phyloP scores from a whole-genome alignment of 495 filamentous ascomycete genomes.

The Venustampulla echinocandica region DNA sequence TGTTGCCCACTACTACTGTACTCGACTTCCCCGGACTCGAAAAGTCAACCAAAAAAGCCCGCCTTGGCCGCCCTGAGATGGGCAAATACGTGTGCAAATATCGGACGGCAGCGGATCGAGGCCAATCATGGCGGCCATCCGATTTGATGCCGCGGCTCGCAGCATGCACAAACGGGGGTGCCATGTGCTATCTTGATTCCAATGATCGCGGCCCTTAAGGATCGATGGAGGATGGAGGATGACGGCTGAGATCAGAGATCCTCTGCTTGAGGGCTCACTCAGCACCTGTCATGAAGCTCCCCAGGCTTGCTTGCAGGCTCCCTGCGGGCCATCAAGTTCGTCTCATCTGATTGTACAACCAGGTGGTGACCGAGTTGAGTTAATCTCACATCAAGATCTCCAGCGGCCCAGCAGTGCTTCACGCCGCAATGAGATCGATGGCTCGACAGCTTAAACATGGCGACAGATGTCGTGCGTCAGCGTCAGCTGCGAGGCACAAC shows the following conservation, averaged over 20 bases:
- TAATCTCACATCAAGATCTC: too few species aligned
- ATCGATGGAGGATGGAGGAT: background rate
- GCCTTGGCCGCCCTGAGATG: slow-evolving; percentile 7
- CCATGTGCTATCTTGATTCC: slow-evolving; percentile 8
- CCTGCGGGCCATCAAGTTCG: background rate
- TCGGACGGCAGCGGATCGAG: slow-evolving; percentile 13
- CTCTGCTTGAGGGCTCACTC: background rate
- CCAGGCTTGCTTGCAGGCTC: background rate
- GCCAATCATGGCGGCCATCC: slow-evolving; percentile 17
- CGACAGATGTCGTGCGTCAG: too few species aligned
- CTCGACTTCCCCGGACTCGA: background rate
- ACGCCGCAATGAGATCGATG: too few species aligned
- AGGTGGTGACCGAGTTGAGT: too few species aligned
- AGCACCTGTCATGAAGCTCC: background rate
- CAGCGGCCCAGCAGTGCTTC: too few species aligned
- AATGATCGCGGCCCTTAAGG: background rate
- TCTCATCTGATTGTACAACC: background rate
- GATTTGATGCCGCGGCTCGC: slow-evolving; percentile 20
- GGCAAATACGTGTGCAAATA: background rate
- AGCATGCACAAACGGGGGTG: slow-evolving; percentile 13
- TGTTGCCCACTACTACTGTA: background rate
- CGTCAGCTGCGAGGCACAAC: too few species aligned
- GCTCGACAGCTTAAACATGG: too few species aligned
- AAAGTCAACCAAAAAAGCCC: background rate
- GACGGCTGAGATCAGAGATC: background rate